Evolutionary conservation across 2,329 filamentous ascomycete genomes (phyloP).

Genomic region (Scytalidium lignicola): DNA sequence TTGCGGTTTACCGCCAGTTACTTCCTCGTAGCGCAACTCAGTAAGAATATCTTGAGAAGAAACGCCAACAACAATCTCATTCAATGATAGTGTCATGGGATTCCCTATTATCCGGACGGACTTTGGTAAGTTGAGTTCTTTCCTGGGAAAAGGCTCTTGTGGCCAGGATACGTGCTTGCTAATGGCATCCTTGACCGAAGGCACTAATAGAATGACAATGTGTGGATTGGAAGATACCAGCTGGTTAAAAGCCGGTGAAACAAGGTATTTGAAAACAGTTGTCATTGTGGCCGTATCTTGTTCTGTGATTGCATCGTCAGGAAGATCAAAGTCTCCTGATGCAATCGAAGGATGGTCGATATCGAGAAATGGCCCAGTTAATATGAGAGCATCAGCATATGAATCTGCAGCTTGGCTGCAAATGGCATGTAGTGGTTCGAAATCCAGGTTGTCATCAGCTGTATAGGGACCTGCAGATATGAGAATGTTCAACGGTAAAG

Average conservation of each 20-base stretch:
- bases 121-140: constrained; percentile 74
- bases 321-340: constrained; percentile 71
- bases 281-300: constrained; percentile 74
- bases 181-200: constrained; percentile 77
- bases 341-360: constrained; percentile 85
- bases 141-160: constrained; percentile 63
- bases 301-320: constrained; percentile 60
- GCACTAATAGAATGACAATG: constrained; percentile 76
- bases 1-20: constrained; percentile 48
- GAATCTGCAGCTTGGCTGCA: constrained; percentile 71
- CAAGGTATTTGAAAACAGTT: constrained; percentile 77
- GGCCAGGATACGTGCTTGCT: constrained; percentile 86
- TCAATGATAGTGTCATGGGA: constrained; percentile 82
- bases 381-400: constrained; percentile 71
- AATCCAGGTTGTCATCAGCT: constrained; percentile 85
- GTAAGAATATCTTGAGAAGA: constrained; percentile 80
- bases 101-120: constrained; percentile 77
- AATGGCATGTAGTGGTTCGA: constrained; percentile 77
- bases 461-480: constrained; percentile 87
- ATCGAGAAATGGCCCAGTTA: constrained; percentile 87
- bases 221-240: constrained; percentile 67
- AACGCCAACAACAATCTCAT: constrained; percentile 78
- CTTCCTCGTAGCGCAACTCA: constrained; percentile 74
- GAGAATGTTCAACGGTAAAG: constrained; percentile 68
- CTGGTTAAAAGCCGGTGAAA: constrained; percentile 67